A percentile compares a stretch with the other conserved stretches of the same genome.
phyloP scores from a whole-genome alignment of 2,329 filamentous ascomycete species.

The Septoria petroselini region DNA sequence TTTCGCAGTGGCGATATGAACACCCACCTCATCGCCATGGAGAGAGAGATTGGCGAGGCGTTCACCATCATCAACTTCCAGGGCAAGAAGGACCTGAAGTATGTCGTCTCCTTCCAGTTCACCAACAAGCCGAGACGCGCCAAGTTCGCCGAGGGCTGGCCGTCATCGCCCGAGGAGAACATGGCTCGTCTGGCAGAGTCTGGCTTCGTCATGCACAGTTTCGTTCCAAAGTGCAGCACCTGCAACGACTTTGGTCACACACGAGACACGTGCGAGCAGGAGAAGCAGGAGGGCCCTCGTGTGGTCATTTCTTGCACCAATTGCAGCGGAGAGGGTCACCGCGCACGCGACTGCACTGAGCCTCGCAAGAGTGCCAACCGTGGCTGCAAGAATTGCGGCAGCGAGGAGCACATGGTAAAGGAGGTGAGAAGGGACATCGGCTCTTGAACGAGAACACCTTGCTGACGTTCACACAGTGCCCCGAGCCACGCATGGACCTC shows the following conservation, averaged over 20 bases:
- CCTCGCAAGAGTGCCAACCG: conserved; percentile 53
- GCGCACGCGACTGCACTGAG: conserved; percentile 61
- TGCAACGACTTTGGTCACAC: conserved; percentile 49
- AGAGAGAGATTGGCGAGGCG: conserved; percentile 52
- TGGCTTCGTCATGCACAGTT: conserved; percentile 51
- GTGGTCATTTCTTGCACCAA: conserved; percentile 51
- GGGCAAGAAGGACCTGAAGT: conserved; percentile 56
- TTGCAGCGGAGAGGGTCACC: conserved; percentile 50
- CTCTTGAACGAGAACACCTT: too few relatives aligned
- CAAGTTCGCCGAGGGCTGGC: conserved; percentile 50
- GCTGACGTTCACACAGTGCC: conserved; percentile 48
- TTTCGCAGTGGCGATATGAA: conserved; percentile 56
- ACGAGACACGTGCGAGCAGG: conserved; percentile 48
- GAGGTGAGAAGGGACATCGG: too few relatives aligned
- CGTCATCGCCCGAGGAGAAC: conserved; percentile 50
- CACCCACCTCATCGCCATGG: conserved; percentile 63
- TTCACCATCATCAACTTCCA: conserved; percentile 71
- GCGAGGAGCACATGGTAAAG: conserved; percentile 54
- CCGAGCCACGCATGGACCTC: conserved; percentile 48
- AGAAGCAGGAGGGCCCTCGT: conserved; percentile 41
- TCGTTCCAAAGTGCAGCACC: conserved; percentile 51
- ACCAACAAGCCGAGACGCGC: conserved; percentile 47
- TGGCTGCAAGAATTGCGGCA: conserved; percentile 37
- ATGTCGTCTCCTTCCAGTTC: conserved; percentile 50
- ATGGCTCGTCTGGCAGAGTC: conserved; percentile 51